A percentile compares a stretch with the other conserved stretches of the same genome.
Conservation (phyloP, 495 filamentous ascomycete species). For the Apodospora peruviana region DNA sequence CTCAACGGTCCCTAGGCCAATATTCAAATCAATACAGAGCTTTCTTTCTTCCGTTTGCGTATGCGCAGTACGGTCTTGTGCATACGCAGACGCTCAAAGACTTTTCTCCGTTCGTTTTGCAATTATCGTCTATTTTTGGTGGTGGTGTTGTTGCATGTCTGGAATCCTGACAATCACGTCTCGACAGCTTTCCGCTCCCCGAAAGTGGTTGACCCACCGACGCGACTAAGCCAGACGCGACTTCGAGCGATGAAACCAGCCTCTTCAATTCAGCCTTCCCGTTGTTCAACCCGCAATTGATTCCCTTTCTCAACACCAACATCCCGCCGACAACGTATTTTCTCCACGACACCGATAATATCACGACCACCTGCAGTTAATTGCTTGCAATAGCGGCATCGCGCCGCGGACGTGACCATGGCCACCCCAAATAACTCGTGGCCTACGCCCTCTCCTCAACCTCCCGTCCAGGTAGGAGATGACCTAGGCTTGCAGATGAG, state of each 20-base stretch:
- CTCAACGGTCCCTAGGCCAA: no score
- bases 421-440: conserved; percentile 21
- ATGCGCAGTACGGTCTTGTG: not conserved
- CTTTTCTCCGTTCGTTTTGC: not conserved
- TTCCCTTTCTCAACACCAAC: conserved; percentile 6
- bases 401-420: conserved; percentile 15
- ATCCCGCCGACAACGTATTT: not conserved
- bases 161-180: not conserved
- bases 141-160: not conserved
- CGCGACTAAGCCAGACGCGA: conserved; percentile 25
- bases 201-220: conserved; percentile 19
- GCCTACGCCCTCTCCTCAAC: conserved; percentile 20
- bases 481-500: conserved; percentile 41
- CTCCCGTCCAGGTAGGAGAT: conserved; percentile 39
- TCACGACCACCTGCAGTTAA: conserved; percentile 6
- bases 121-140: not conserved
- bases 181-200: conserved; percentile 1
- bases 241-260: conserved; percentile 25
- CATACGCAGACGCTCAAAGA: not conserved
- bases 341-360: not conserved
- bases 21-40: not conserved
- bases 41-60: not conserved
- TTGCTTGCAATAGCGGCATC: conserved; percentile 8
- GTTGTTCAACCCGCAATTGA: conserved; percentile 8
- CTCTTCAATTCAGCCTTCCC: conserved; percentile 22